phyloP scores from a whole-genome alignment of 73 alveolate genomes.

The Urostyla sp. region DNA sequence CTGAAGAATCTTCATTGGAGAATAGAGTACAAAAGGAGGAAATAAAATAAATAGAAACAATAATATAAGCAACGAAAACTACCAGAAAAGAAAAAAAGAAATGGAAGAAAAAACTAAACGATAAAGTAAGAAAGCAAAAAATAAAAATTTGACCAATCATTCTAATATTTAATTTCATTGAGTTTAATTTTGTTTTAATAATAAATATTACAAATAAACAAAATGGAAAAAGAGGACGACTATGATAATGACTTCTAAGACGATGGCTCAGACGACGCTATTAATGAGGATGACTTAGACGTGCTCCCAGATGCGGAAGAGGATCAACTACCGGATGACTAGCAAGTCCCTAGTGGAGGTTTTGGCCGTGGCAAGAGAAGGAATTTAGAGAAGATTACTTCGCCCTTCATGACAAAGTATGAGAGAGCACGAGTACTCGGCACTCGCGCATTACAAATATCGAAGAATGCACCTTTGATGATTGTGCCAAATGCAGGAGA shows the following conservation, averaged over 20 bases:
- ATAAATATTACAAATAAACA: no score
- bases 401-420: conserved; percentile 96
- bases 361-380: conserved; percentile 39
- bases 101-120: no score
- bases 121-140: no score
- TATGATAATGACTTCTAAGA: background rate
- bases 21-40: no score
- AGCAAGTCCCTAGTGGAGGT: background rate
- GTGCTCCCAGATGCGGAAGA: background rate
- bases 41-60: no score
- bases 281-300: background rate
- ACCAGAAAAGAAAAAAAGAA: no score
- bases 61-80: no score
- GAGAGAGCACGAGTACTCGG: conserved; percentile 99
- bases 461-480: conserved; percentile 93
- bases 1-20: no score
- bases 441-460: conserved; percentile 97
- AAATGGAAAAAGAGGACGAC: no score
- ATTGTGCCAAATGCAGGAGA: conserved; percentile 78
- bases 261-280: conserved; percentile 12
- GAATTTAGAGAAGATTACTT: conserved; percentile 81
- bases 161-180: no score
- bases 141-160: no score
- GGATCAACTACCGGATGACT: background rate
- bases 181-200: no score